A percentile compares a stretch with the other conserved stretches of the same genome.
Evolutionary conservation across 129 eudicot species (phyloP).

Genomic region (Escallonia rubra): DNA sequence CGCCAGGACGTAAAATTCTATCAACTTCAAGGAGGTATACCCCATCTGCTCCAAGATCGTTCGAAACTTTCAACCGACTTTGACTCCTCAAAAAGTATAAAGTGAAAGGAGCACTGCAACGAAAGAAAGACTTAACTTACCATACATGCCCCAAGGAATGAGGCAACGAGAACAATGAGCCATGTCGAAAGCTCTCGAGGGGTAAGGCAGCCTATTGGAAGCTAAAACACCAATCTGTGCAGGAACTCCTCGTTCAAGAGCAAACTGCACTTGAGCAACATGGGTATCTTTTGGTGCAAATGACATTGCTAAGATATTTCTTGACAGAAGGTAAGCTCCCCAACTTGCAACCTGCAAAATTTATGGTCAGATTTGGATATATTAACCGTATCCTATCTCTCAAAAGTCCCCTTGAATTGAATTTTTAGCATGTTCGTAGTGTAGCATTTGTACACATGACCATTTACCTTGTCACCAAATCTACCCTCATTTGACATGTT

Average conservation of each 20-base stretch:
- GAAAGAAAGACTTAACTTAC: constrained; percentile 25
- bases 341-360: constrained; percentile 76
- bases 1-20: constrained; percentile 84
- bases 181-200: constrained; percentile 86
- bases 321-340: constrained; percentile 88
- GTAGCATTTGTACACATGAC: too few relatives aligned
- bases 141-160: constrained; percentile 85
- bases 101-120: too few relatives aligned
- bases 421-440: too few relatives aligned
- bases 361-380: too few relatives aligned
- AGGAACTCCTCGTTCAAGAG: constrained; percentile 92
- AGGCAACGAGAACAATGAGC: constrained; percentile 99
- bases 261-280: constrained; percentile 93
- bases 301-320: constrained; percentile 67
- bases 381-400: too few relatives aligned
- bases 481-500: too few relatives aligned
- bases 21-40: constrained; percentile 81
- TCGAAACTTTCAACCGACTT: neutral
- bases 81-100: neutral
- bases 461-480: too few relatives aligned
- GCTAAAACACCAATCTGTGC: constrained; percentile 82
- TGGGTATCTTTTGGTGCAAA: constrained; percentile 98
- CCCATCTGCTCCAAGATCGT: constrained; percentile 46
- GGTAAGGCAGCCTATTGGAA: constrained; percentile 69
- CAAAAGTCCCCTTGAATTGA: too few relatives aligned